These are phyloP conservation scores for Populus euphratica DNA, from an alignment of 345 rosid species.

Conservation along the genomic window DNA sequence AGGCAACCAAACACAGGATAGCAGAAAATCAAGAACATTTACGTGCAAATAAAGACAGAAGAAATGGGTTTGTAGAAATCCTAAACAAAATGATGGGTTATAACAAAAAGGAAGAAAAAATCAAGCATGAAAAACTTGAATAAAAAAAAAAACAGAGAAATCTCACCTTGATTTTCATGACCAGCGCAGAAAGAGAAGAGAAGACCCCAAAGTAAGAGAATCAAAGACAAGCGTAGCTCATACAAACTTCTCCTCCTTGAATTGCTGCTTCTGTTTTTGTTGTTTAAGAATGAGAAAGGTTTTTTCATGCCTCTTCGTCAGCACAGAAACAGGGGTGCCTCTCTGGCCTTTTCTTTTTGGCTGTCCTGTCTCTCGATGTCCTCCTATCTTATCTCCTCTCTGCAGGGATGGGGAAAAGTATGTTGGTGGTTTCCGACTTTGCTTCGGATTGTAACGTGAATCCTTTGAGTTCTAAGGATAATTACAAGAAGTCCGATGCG, in stretches of 20 bases:
- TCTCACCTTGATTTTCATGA: conserved; percentile 58
- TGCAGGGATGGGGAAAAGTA: background rate
- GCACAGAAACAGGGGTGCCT: background rate
- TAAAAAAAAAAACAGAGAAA: background rate
- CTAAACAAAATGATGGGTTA: conserved; percentile 1
- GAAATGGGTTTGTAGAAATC: conserved; percentile 8
- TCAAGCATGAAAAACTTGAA: background rate
- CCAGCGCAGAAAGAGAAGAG: conserved; percentile 56
- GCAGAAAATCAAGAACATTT: background rate
- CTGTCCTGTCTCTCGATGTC: background rate
- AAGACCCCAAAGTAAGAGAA: conserved; percentile 61
- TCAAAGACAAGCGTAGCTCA: conserved; percentile 54
- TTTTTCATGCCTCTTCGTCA: conserved; percentile 37
- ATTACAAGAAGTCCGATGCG: background rate
- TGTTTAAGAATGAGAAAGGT: conserved; percentile 17
- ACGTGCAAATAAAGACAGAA: background rate
- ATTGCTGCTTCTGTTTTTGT: conserved; percentile 4
- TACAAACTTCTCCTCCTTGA: conserved; percentile 21
- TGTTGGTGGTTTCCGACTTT: background rate
- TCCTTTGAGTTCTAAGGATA: background rate
- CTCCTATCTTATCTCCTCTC: background rate
- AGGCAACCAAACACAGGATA: conserved; percentile 6
- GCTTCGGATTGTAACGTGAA: background rate
- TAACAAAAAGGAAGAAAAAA: background rate
- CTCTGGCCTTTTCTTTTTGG: background rate